Evolutionary conservation across 1,139 yeast genomes (phyloP), one percentile per base, ranked within the genome.

Genomic region (Zygotorulaspora mrakii): DNA sequence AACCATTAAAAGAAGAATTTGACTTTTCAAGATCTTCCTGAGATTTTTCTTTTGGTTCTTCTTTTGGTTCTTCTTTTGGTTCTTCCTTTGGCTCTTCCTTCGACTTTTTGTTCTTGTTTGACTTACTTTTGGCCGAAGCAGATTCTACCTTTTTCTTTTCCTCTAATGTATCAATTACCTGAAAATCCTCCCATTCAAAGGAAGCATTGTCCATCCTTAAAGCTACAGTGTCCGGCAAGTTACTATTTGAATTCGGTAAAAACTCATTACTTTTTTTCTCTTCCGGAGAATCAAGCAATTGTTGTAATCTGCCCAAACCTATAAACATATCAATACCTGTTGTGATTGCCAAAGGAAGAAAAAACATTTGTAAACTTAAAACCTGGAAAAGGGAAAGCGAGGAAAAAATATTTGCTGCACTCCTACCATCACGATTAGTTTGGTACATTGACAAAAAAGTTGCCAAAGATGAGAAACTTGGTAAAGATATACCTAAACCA

Each of bases 401-500:
- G 0, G 96, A 76, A 57, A 88, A 88, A n/a, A 87, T 77, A 24
- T 73, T 67, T 2, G 87, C 89, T 1, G 94, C 81, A 45, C 71
- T 69, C 48, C 77, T 71, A 16, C 65, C 68, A n/a, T 55, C 55
- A 17, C 69, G 63, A 32, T 71, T 65, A 4, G 79, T 64, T 29
- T 73, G 78, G 50, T 80, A 81, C 50, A 84, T 65, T 0, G 79
- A 80, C 49, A 87, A 74, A 56, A 87, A 88, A 0, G 95, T 74
- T 2, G 79, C 69, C 74, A 83, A 71, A 2, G 94, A 82, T 1
- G 89, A 77, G 46, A 84, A 61, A 13, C 75, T 70, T 0, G 94
- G 82, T 39, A 84, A 69, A 2, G 81, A 70, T 55, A 77, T 65
- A 5, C 82, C 75, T 46, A 73, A 59, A 0, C 86, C 81, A 37